phyloP scores from a whole-genome alignment of 208 protist genomes.

The Leishmania gerbilli region DNA sequence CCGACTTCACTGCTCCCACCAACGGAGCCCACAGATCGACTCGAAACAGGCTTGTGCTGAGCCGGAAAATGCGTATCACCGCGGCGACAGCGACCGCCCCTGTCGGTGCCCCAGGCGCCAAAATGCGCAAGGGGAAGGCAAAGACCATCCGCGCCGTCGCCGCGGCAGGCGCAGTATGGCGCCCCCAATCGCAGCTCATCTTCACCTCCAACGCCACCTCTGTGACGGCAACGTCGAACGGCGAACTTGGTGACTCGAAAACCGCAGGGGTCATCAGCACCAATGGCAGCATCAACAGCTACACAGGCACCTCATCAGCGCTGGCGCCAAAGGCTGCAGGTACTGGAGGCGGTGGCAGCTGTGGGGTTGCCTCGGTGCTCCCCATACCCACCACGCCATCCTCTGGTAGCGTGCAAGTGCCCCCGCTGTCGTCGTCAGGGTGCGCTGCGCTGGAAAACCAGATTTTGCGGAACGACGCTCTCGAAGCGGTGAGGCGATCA shows the following conservation, averaged over 20 bases:
- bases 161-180: not conserved
- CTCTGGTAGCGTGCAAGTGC: not conserved
- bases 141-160: not conserved
- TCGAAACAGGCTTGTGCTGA: not conserved
- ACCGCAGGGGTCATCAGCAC: not conserved
- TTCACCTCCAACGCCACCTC: not conserved
- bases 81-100: not conserved
- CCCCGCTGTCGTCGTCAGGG: not conserved
- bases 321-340: not conserved
- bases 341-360: not conserved
- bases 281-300: not conserved
- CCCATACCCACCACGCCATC: not conserved
- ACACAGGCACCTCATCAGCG: not conserved
- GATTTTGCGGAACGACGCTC: not conserved
- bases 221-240: not conserved
- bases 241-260: not conserved
- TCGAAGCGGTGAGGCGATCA: not conserved
- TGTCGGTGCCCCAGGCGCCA: not conserved
- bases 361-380: not conserved
- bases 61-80: not conserved
- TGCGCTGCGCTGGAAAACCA: not conserved
- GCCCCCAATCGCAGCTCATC: not conserved
- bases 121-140: not conserved
- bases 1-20: not conserved
- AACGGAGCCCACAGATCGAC: not conserved